phyloP scores from a whole-genome alignment of 805 yeast species.

The Brettanomyces naardenensis region DNA sequence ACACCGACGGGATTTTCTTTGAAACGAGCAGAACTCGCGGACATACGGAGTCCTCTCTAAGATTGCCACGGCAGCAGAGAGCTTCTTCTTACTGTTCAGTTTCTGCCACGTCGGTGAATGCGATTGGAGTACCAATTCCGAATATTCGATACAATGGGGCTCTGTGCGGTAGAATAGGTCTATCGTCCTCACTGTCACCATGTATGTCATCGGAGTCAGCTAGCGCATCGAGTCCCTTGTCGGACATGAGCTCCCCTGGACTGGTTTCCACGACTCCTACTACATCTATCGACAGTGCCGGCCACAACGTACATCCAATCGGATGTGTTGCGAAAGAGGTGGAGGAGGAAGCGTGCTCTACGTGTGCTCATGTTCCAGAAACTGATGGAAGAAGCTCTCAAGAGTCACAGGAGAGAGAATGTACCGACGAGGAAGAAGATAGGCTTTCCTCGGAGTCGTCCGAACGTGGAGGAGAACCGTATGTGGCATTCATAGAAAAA shows the following conservation, averaged over 20 bases:
- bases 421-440: too few relatives aligned
- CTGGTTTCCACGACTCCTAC: slow-evolving; percentile 6
- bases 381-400: too few relatives aligned
- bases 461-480: not conserved
- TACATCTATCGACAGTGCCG: slow-evolving; percentile 7
- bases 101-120: not conserved
- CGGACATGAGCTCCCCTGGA: not conserved
- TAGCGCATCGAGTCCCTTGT: not conserved
- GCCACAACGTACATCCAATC: not conserved
- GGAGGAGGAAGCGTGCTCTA: too few relatives aligned
- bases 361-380: too few relatives aligned
- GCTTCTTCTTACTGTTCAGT: not conserved
- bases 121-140: not conserved
- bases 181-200: not conserved
- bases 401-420: too few relatives aligned
- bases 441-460: too few relatives aligned
- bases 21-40: too few relatives aligned
- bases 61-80: not conserved
- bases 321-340: too few relatives aligned
- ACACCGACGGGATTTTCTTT: not conserved
- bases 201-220: slow-evolving; percentile 1
- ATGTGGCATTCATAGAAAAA: not conserved
- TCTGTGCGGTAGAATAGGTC: not conserved
- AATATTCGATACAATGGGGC: not conserved
- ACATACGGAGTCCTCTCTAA: not conserved